phyloP scores from a whole-genome alignment of 179 eudicot species.

The Vitellaria paradoxa region DNA sequence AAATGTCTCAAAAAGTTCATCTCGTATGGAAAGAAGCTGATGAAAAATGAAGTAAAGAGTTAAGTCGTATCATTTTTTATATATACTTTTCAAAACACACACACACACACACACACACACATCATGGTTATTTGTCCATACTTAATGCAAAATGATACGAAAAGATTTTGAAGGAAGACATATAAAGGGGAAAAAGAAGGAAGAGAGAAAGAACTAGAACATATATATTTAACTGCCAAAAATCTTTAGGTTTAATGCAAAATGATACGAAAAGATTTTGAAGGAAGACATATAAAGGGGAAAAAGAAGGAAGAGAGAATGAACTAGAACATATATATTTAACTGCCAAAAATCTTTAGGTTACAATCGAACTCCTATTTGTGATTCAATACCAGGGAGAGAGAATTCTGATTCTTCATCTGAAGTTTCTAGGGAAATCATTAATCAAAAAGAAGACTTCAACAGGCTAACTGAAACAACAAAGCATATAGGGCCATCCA shows the following conservation, averaged over 20 bases:
- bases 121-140: not conserved
- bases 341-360: not conserved
- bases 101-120: too few species aligned
- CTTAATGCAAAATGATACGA: not conserved
- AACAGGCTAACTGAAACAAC: not conserved
- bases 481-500: not conserved
- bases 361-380: not conserved
- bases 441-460: not conserved
- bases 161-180: not conserved
- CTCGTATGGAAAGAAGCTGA: conserved; percentile 80
- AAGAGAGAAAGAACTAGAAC: not conserved
- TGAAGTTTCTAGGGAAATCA: not conserved
- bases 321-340: not conserved
- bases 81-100: too few species aligned
- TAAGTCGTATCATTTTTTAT: conserved; percentile 6
- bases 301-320: not conserved
- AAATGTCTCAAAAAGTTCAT: conserved; percentile 95
- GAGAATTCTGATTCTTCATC: not conserved
- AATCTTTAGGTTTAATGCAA: not conserved
- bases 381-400: not conserved
- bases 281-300: not conserved
- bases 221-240: not conserved
- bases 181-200: too few species aligned
- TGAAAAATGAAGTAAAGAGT: conserved; percentile 14
- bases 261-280: not conserved